phyloP scores from a whole-genome alignment of 2,329 filamentous ascomycete species.

The Sporothrix variecibatus region DNA sequence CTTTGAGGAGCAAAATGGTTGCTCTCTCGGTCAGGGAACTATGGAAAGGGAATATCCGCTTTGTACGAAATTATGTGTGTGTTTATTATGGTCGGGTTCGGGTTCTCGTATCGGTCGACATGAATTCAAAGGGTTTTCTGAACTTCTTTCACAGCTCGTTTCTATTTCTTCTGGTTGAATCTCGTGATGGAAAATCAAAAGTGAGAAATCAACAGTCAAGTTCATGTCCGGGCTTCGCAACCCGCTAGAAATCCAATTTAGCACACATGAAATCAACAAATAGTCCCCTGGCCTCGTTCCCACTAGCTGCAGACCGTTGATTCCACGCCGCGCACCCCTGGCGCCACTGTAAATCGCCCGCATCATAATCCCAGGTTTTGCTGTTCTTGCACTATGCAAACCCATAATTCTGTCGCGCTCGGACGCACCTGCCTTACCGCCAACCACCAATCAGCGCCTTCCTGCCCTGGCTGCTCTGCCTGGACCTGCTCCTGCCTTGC shows the following conservation, averaged over 20 bases:
- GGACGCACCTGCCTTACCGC: constrained; percentile 6
- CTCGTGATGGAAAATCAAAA: neutral
- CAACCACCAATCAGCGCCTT: constrained; percentile 27
- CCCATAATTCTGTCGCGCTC: neutral
- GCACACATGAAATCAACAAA: neutral
- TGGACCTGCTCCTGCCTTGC: neutral
- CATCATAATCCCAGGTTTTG: neutral
- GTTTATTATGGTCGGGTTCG: neutral
- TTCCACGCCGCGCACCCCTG: neutral
- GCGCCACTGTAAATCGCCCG: constrained; percentile 12
- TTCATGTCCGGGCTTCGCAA: neutral
- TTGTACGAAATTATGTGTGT: neutral
- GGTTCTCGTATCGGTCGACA: constrained; percentile 1
- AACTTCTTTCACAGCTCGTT: neutral
- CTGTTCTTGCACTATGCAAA: neutral
- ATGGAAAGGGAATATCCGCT: neutral
- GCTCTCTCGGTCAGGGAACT: neutral
- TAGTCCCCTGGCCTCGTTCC: neutral
- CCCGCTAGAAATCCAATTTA: neutral
- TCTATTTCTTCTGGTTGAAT: neutral
- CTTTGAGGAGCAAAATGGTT: neutral
- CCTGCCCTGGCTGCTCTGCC: neutral
- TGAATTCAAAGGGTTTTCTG: neutral
- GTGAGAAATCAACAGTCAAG: neutral
- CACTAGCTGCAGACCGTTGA: neutral